phyloP scores from a whole-genome alignment of 2,329 filamentous ascomycete species.

The Colletotrichum somersetense region DNA sequence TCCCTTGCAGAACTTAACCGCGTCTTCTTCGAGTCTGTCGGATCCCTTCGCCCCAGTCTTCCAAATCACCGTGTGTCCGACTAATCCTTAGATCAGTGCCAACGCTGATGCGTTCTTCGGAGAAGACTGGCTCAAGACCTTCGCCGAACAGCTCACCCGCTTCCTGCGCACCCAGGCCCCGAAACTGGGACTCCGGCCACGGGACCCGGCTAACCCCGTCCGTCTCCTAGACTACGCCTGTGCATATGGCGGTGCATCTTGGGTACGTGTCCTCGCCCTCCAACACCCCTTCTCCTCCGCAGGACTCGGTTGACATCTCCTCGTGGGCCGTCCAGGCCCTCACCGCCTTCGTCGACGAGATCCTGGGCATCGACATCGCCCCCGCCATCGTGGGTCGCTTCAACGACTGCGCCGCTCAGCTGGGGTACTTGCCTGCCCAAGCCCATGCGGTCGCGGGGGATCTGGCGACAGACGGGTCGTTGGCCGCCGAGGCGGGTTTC shows the following conservation, averaged over 20 bases:
- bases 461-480: conserved; percentile 44
- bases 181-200: conserved; percentile 28
- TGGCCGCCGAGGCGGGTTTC: conserved; percentile 46
- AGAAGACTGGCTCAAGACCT: conserved; percentile 42
- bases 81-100: conserved; percentile 10
- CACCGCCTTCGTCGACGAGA: conserved; percentile 46
- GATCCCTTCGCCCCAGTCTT: background rate
- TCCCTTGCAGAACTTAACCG: conserved; percentile 40
- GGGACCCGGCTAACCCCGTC: conserved; percentile 21
- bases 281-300: background rate
- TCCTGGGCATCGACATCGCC: conserved; percentile 54
- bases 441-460: conserved; percentile 51
- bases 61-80: background rate
- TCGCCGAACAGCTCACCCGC: conserved; percentile 35
- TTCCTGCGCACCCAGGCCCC: conserved; percentile 35
- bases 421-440: conserved; percentile 44
- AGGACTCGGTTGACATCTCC: background rate
- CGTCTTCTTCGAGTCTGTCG: conserved; percentile 39
- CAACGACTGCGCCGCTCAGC: conserved; percentile 47
- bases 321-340: conserved; percentile 47
- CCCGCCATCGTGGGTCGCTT: conserved; percentile 50
- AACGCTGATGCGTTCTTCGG: conserved; percentile 34
- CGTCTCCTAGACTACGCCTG: conserved; percentile 44
- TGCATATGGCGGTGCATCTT: conserved; percentile 41
- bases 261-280: conserved; percentile 11